These are phyloP conservation scores for Neurospora discreta DNA, from an alignment of 495 filamentous ascomycete genomes.

Conservation along the genomic window DNA sequence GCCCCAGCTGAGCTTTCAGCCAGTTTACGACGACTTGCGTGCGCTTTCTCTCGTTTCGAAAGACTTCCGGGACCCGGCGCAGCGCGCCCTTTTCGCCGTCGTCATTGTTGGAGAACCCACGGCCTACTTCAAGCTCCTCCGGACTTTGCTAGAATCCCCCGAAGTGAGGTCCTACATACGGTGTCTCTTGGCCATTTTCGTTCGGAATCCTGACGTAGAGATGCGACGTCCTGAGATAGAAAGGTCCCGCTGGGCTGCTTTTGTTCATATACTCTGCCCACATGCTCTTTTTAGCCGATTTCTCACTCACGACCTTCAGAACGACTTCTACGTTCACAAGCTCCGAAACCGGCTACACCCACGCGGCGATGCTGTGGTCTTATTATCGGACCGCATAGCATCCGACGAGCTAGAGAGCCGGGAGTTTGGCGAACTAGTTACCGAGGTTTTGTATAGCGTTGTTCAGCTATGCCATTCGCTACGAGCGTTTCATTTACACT, in stretches of 20 bases:
- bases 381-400: background rate
- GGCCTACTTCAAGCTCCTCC: background rate
- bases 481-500: background rate
- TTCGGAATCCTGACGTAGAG: background rate
- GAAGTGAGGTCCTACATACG: background rate
- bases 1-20: background rate
- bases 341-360: background rate
- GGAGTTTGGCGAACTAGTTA: background rate
- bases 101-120: background rate
- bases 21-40: background rate
- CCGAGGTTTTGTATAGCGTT: background rate
- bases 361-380: background rate
- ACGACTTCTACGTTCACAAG: background rate
- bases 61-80: background rate
- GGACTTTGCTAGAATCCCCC: background rate
- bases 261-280: background rate
- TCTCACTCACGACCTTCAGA: background rate
- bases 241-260: background rate
- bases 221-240: background rate
- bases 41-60: background rate
- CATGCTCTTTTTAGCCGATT: background rate
- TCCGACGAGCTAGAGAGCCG: background rate
- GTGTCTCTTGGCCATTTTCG: background rate
- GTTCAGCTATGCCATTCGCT: background rate
- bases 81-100: background rate